Evolutionary conservation across 257 asterid species (phyloP).

Genomic region (Cordia subcordata): DNA sequence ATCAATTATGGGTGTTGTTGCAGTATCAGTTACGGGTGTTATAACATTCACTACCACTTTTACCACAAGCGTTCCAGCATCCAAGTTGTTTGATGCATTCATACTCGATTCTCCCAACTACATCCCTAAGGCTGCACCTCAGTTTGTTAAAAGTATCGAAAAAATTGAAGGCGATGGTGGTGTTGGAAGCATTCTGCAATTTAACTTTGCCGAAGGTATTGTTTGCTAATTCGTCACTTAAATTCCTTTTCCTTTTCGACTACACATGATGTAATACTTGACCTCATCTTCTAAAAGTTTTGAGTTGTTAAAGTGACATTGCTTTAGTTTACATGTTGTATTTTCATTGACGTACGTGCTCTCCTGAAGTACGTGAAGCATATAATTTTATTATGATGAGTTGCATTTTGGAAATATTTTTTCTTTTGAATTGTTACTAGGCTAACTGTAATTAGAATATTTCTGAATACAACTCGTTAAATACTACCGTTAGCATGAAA

Average conservation of each 20-base stretch:
- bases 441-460: too few relatives aligned
- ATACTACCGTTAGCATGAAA: not conserved
- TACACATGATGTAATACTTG: too few relatives aligned
- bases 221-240: not conserved
- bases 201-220: conserved; percentile 22
- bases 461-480: not conserved
- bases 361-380: too few relatives aligned
- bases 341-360: too few relatives aligned
- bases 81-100: conserved; percentile 27
- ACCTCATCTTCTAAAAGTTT: too few relatives aligned
- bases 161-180: conserved; percentile 25
- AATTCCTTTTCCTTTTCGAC: not conserved
- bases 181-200: conserved; percentile 21
- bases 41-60: conserved; percentile 10
- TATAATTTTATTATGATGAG: too few relatives aligned
- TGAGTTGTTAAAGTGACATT: too few relatives aligned
- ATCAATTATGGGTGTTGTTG: conserved; percentile 24
- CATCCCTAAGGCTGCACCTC: conserved; percentile 29
- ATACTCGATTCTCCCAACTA: conserved; percentile 24
- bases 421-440: too few relatives aligned
- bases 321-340: too few relatives aligned
- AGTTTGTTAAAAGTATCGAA: conserved; percentile 18
- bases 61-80: conserved; percentile 18
- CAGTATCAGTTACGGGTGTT: too few relatives aligned
- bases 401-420: too few relatives aligned